phyloP scores from a whole-genome alignment of 139 green algal genomes.

The Auxenochlorella protothecoides region DNA sequence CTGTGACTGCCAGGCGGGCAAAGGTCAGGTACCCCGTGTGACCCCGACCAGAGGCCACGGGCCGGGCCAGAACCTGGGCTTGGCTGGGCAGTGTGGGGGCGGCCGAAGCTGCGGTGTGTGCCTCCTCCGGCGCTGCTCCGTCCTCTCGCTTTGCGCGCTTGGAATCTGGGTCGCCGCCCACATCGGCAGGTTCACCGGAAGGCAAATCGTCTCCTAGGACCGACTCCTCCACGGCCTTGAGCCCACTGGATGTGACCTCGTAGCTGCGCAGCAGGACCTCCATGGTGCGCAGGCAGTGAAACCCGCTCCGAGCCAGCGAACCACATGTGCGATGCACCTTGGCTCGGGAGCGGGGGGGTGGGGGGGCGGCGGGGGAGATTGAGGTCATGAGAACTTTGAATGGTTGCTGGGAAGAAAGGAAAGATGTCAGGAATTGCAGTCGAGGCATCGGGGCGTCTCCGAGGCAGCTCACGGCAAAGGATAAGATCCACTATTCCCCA shows the following conservation, averaged over 20 bases:
- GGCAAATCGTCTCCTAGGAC: not conserved
- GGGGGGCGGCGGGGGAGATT: too few relatives aligned
- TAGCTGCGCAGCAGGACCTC: slow-evolving; percentile 77
- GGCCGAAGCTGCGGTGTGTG: not conserved
- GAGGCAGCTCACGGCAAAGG: too few relatives aligned
- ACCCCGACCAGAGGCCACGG: slow-evolving; percentile 44
- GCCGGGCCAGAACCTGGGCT: slow-evolving; percentile 30
- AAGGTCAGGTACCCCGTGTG: slow-evolving; percentile 89
- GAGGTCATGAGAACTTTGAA: too few relatives aligned
- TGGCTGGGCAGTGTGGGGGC: not conserved
- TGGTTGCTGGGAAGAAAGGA: too few relatives aligned
- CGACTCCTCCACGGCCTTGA: slow-evolving; percentile 3
- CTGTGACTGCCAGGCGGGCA: slow-evolving; percentile 42
- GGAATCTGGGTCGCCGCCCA: not conserved
- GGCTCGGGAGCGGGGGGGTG: too few relatives aligned
- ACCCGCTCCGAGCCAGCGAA: slow-evolving; percentile 46
- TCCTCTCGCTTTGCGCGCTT: not conserved
- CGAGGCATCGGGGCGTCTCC: too few relatives aligned
- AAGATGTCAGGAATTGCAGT: too few relatives aligned
- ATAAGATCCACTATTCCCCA: too few relatives aligned
- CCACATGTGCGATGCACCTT: slow-evolving; percentile 72
- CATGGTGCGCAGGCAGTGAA: slow-evolving; percentile 60
- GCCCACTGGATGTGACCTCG: slow-evolving; percentile 41
- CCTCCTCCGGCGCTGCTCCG: not conserved
- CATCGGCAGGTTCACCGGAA: not conserved